Conservation (phyloP, 2,329 filamentous ascomycete genomes). For the Cercospora sp. region DNA sequence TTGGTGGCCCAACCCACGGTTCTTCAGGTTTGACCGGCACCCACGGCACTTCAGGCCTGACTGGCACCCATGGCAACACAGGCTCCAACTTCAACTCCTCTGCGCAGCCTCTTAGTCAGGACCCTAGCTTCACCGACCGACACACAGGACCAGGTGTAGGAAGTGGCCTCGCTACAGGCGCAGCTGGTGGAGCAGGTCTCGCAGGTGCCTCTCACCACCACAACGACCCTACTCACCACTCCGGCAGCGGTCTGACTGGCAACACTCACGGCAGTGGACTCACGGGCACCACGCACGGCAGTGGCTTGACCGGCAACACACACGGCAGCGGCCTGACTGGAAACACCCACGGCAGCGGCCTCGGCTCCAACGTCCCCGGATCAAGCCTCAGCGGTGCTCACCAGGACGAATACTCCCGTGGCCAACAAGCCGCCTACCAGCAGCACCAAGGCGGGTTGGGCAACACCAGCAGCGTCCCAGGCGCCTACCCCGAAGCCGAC, state of each 20-base stretch:
- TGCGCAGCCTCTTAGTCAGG: constrained; percentile 18
- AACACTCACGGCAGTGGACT: neutral
- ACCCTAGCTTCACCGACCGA: constrained; percentile 19
- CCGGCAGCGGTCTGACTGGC: constrained; percentile 1
- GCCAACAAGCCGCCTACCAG: constrained; percentile 11
- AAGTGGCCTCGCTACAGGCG: constrained; percentile 13
- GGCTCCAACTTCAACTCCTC: constrained; percentile 14
- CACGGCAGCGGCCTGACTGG: too few relatives aligned
- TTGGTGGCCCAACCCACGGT: neutral
- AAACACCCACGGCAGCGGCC: too few relatives aligned
- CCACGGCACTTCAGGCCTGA: neutral
- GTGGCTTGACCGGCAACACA: too few relatives aligned
- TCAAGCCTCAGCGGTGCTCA: neutral
- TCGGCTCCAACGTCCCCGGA: neutral
- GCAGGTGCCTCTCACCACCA: constrained; percentile 16
- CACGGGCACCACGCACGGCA: too few relatives aligned
- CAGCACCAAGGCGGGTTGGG: neutral
- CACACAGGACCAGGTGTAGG: constrained; percentile 16
- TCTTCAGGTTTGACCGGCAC: constrained; percentile 9
- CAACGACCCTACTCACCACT: constrained; percentile 11
- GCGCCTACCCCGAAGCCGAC: constrained; percentile 14
- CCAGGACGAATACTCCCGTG: constrained; percentile 12
- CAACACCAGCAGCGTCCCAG: constrained; percentile 9
- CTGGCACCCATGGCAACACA: neutral
- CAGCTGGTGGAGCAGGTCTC: constrained; percentile 15